Evolutionary conservation across 192 early-diverging fungal genomes (phyloP).

Genomic region (Glomus cerebriforme): DNA sequence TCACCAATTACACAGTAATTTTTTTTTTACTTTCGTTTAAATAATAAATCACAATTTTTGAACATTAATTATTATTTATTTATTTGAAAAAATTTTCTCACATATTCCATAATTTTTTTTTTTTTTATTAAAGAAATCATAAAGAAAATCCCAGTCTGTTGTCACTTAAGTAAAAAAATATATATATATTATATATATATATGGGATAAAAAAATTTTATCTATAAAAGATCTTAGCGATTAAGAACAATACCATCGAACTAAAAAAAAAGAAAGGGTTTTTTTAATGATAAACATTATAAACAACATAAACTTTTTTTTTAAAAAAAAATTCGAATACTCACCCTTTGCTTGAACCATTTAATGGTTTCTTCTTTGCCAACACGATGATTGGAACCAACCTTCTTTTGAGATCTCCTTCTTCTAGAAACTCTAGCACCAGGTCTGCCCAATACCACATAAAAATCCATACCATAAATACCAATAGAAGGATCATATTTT

Average conservation of each 20-base stretch:
- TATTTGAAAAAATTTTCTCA: too few species aligned
- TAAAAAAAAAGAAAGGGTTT: slow-evolving; percentile 34
- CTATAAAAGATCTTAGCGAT: slow-evolving; percentile 66
- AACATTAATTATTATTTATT: too few species aligned
- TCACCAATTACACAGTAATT: too few species aligned
- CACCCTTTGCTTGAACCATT: slow-evolving; percentile 96
- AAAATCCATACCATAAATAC: slow-evolving; percentile 98
- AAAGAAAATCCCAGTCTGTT: too few species aligned
- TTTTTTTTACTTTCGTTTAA: too few species aligned
- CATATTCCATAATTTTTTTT: too few species aligned
- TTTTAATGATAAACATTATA: slow-evolving; percentile 15
- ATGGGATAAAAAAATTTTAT: too few species aligned
- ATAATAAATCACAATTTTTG: too few species aligned
- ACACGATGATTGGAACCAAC: slow-evolving; percentile 92
- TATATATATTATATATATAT: too few species aligned
- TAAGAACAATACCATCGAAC: slow-evolving; percentile 87
- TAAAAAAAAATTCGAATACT: slow-evolving; percentile 25
- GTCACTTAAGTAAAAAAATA: too few species aligned
- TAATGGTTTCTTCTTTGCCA: slow-evolving; percentile 92
- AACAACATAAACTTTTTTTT: too few species aligned
- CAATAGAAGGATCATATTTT: slow-evolving; percentile 99
- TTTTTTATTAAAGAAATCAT: too few species aligned
- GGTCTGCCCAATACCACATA: slow-evolving; percentile 98
- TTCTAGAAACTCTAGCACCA: slow-evolving; percentile 92
- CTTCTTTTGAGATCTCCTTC: slow-evolving; percentile 82